Evolutionary conservation across 2,329 filamentous ascomycete species (phyloP).

Genomic region (Emergomyces pasteurianus): DNA sequence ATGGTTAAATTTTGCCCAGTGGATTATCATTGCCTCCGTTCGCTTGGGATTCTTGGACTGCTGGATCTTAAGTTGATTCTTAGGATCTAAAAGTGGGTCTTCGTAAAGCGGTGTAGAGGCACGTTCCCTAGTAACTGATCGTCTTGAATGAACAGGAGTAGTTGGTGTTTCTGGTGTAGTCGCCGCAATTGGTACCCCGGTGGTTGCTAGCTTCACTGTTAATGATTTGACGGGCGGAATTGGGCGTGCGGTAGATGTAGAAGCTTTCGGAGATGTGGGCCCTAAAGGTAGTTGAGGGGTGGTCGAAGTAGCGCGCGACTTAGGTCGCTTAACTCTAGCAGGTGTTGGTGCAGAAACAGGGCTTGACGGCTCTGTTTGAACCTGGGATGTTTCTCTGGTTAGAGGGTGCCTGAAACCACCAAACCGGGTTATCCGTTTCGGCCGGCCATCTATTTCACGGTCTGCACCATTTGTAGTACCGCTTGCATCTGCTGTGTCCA

Average conservation of each 20-base stretch:
- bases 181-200: not conserved
- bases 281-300: constrained; percentile 12
- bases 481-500: not conserved
- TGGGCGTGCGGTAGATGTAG: not conserved
- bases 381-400: constrained; percentile 8
- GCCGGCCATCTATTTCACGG: not conserved
- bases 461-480: constrained; percentile 3
- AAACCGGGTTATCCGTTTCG: constrained; percentile 8
- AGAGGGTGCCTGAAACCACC: constrained; percentile 9
- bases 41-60: constrained; percentile 35
- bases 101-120: constrained; percentile 12
- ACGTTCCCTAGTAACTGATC: constrained; percentile 6
- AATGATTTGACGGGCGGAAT: constrained; percentile 1
- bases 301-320: constrained; percentile 7
- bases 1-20: constrained; percentile 33
- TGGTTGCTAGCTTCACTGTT: not conserved
- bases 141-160: constrained; percentile 10
- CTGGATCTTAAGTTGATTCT: constrained; percentile 24
- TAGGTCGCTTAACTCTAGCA: constrained; percentile 1
- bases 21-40: constrained; percentile 34
- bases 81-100: constrained; percentile 13
- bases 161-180: constrained; percentile 4
- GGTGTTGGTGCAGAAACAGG: constrained; percentile 4
- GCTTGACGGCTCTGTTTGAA: constrained; percentile 6
- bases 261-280: constrained; percentile 11